Evolutionary conservation across 495 filamentous ascomycete species (phyloP).

Genomic region (Penicillium cinerascens): DNA sequence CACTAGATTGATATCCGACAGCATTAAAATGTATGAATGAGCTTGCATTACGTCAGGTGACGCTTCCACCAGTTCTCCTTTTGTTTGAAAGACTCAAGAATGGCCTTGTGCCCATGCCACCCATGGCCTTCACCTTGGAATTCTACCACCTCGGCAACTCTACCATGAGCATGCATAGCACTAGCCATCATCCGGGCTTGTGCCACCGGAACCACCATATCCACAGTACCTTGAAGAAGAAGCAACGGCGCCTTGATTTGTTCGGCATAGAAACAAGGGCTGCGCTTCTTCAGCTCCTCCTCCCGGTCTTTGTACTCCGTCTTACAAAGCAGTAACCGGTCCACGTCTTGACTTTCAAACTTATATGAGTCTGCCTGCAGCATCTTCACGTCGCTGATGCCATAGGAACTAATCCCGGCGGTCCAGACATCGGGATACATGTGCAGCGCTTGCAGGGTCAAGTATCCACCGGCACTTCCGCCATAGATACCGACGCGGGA

Average conservation of each 20-base stretch:
- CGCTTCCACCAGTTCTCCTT: slow-evolving; percentile 28
- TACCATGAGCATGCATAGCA: slow-evolving; percentile 32
- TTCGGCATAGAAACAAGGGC: slow-evolving; percentile 42
- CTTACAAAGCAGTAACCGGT: slow-evolving; percentile 31
- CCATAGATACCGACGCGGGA: slow-evolving; percentile 44
- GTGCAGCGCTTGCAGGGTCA: slow-evolving; percentile 38
- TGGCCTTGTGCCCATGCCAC: slow-evolving; percentile 23
- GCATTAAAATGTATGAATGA: not conserved
- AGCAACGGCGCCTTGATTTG: slow-evolving; percentile 44
- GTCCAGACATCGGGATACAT: slow-evolving; percentile 35
- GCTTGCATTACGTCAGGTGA: slow-evolving; percentile 9
- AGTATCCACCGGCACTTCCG: slow-evolving; percentile 48
- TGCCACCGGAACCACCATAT: slow-evolving; percentile 46
- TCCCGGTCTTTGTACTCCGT: slow-evolving; percentile 33
- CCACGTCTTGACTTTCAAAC: slow-evolving; percentile 48
- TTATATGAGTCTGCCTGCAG: slow-evolving; percentile 47
- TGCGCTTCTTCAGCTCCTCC: slow-evolving; percentile 33
- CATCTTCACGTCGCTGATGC: slow-evolving; percentile 42
- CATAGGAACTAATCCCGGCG: slow-evolving; percentile 40
- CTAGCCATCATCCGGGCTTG: slow-evolving; percentile 44
- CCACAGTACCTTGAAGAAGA: slow-evolving; percentile 44
- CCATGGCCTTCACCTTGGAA: slow-evolving; percentile 49
- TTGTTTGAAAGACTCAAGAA: slow-evolving; percentile 20
- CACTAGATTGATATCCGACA: not conserved
- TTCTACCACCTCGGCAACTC: slow-evolving; percentile 41